These are phyloP conservation scores for Candida gorgasii DNA, from an alignment of 805 yeast species.

Conservation along the genomic window DNA sequence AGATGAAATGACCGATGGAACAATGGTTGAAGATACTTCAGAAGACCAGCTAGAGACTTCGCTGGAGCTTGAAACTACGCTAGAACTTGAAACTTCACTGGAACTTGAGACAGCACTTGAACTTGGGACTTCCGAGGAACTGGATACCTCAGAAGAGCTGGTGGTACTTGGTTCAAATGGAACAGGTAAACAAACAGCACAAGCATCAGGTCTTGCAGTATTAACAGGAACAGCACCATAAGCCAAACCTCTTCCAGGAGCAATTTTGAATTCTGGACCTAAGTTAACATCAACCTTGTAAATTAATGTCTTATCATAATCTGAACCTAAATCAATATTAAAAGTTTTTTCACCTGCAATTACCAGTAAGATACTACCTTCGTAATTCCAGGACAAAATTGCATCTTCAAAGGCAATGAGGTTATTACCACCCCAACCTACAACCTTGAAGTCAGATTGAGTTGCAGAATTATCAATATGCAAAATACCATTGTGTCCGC, in stretches of 20 bases:
- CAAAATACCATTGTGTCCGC: background rate
- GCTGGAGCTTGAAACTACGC: too few species aligned
- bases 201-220: conserved; percentile 16
- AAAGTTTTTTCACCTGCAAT: background rate
- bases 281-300: too few species aligned
- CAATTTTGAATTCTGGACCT: too few species aligned
- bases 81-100: too few species aligned
- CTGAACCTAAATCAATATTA: conserved; percentile 19
- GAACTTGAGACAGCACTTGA: background rate
- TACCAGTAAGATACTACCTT: conserved; percentile 4
- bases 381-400: conserved; percentile 2
- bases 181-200: conserved; percentile 15
- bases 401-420: conserved; percentile 17
- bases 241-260: conserved; percentile 1
- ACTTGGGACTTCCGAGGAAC: background rate
- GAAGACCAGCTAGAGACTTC: too few species aligned
- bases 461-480: background rate
- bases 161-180: conserved; percentile 18
- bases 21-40: background rate
- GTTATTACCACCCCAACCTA: conserved; percentile 26
- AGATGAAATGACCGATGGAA: background rate
- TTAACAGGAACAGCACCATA: conserved; percentile 9
- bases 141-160: conserved; percentile 13
- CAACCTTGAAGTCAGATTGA: conserved; percentile 15
- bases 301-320: conserved; percentile 16